These are phyloP conservation scores for Paramecium tetraurelia DNA, from an alignment of 73 alveolate species.

Conservation along the genomic window DNA sequence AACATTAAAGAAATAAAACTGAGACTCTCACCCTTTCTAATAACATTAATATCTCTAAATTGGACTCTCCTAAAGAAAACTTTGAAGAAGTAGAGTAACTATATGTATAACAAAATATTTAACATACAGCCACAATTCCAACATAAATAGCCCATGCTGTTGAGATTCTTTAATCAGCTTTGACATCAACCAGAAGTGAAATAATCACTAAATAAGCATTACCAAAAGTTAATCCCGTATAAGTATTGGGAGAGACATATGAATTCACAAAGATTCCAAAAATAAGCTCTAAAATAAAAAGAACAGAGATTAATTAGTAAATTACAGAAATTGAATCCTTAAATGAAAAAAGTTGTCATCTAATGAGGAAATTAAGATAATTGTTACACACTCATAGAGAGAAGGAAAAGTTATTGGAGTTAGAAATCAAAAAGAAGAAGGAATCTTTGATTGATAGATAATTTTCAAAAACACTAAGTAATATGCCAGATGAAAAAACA, in stretches of 20 bases:
- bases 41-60: neutral
- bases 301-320: neutral
- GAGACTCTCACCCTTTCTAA: neutral
- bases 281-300: neutral
- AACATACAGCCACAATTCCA: neutral
- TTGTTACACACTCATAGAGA: neutral
- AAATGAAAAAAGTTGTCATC: constrained; percentile 5
- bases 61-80: neutral
- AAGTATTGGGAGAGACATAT: neutral
- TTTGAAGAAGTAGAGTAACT: neutral
- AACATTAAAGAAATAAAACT: constrained; percentile 5
- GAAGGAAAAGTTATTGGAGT: neutral
- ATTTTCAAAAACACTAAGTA: neutral
- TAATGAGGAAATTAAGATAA: neutral
- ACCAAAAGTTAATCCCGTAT: neutral
- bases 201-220: neutral
- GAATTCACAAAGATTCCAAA: neutral
- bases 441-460: neutral
- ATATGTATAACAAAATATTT: neutral
- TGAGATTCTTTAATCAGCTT: neutral
- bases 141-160: neutral
- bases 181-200: neutral
- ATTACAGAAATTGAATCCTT: neutral
- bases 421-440: neutral
- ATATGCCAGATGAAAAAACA: constrained; percentile 12